Evolutionary conservation across 176 grass and related monocot species (phyloP), one percentile per base, ranked within the genome.

Genomic region (Oryza brachyantha): DNA sequence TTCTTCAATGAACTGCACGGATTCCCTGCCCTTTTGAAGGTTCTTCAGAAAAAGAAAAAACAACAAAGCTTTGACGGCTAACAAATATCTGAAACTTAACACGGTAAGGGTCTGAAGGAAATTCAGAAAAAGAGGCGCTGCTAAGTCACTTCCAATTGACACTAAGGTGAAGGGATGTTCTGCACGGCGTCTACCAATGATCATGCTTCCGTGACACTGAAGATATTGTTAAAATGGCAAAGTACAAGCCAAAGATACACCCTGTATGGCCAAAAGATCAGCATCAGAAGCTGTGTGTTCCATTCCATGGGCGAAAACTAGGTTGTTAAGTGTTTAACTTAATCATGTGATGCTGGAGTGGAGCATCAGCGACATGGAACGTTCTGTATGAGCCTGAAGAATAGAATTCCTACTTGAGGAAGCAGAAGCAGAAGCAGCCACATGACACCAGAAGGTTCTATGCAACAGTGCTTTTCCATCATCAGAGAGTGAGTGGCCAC

Each of bases 381-480:
- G 32, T 27, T 37, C 41, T 36, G n/a, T 52, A 21, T 52, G 43
- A 32, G 57, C 79, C 72, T 82, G 57, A 74, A 79, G 48, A 31
- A 57, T 41, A 79, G 48, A 31, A 57, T 41, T 68, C 31, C 16
- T 48, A 41, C 66, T 79, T 78, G 83, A 64, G 22, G 32, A n/a
- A 40, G 73, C 11, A 61, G 22, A 35, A 64, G 62, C 79, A 84
- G 40, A 65, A 82, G 61, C 62, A 73, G 68, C 57, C 42, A 69
- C 26, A 70, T 29, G 70, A 72, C 64, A 65, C 55, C 57, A 79
- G 86, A 84, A 83, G 28, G 64, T 84, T 81, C 77, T 60, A 41
- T 80, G 66, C 29, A 81, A 35, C 50, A 78, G 78, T 62, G 46
- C n/a, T 13, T 46, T 1, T 1, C 66, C 82, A 81, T 75, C 50